phyloP scores from a whole-genome alignment of 768 basidiomycete species.

The Tricholoma matsutake region DNA sequence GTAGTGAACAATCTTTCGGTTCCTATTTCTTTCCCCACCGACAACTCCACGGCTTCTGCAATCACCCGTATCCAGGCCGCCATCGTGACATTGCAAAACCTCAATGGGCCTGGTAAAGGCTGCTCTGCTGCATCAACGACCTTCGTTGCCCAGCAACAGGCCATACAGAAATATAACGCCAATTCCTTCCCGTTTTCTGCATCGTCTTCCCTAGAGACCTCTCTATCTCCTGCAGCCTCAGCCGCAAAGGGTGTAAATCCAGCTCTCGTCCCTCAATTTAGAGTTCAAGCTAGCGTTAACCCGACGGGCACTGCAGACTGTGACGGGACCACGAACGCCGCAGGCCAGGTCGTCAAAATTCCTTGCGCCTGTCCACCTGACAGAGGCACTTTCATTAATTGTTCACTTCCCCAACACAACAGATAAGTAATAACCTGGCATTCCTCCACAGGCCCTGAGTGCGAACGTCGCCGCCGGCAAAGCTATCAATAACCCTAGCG shows the following conservation, averaged over 20 bases:
- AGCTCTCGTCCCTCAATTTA: conserved; percentile 57
- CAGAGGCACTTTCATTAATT: conserved; percentile 43
- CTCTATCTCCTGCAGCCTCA: conserved; percentile 27
- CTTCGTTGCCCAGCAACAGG: conserved; percentile 42
- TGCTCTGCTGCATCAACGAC: conserved; percentile 69
- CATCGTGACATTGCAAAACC: conserved; percentile 69
- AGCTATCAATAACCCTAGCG: conserved; percentile 57
- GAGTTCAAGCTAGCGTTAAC: conserved; percentile 52
- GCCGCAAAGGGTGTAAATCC: too few relatives aligned
- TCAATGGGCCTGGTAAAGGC: conserved; percentile 63
- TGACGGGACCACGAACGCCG: conserved; percentile 54
- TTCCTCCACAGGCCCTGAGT: conserved; percentile 36
- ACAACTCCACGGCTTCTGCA: conserved; percentile 48
- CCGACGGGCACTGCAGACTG: conserved; percentile 73
- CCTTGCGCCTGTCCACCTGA: conserved; percentile 69
- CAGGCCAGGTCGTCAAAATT: conserved; percentile 54
- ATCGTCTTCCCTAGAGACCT: conserved; percentile 17
- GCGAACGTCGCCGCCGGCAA: conserved; percentile 60
- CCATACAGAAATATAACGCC: conserved; percentile 31
- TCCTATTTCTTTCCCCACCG: conserved; percentile 59
- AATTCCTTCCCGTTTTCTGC: conserved; percentile 23
- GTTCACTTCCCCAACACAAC: not conserved
- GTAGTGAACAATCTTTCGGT: conserved; percentile 66
- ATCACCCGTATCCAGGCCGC: conserved; percentile 57
- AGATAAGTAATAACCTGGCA: not conserved